Conservation (phyloP, 23 red algal genomes). For the Cyanidioschyzon merolae region DNA sequence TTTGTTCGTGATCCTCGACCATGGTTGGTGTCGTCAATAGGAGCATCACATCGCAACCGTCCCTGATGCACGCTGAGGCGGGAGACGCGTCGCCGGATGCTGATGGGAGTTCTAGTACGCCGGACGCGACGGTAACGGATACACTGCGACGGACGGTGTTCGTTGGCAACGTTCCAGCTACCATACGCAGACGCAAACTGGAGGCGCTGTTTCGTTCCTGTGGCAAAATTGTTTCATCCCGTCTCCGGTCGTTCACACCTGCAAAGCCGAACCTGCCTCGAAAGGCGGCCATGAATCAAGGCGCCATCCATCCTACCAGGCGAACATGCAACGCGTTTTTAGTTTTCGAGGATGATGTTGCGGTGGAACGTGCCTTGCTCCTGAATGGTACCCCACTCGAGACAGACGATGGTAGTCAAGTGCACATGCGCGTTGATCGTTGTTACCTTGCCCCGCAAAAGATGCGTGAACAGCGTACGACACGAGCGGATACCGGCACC, state of each 20-base stretch:
- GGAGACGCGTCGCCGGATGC: too few relatives aligned
- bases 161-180: conserved; percentile 60
- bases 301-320: conserved; percentile 13
- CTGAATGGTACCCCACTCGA: conserved; percentile 10
- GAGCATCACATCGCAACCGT: too few relatives aligned
- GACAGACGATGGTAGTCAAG: background rate
- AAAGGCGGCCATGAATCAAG: conserved; percentile 30
- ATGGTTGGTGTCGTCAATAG: too few relatives aligned
- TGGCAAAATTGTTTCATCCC: conserved; percentile 49
- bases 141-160: conserved; percentile 47
- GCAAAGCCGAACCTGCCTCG: conserved; percentile 44
- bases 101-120: too few relatives aligned
- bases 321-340: conserved; percentile 52
- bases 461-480: background rate
- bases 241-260: conserved; percentile 42
- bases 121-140: too few relatives aligned
- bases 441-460: background rate
- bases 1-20: too few relatives aligned
- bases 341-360: conserved; percentile 29
- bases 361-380: conserved; percentile 16
- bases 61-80: too few relatives aligned
- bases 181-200: conserved; percentile 37
- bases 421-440: background rate
- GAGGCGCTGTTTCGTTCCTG: conserved; percentile 42
- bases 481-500: conserved; percentile 25